Evolutionary conservation across 2,329 filamentous ascomycete genomes (phyloP).

Genomic region (Sporothrix globosa): DNA sequence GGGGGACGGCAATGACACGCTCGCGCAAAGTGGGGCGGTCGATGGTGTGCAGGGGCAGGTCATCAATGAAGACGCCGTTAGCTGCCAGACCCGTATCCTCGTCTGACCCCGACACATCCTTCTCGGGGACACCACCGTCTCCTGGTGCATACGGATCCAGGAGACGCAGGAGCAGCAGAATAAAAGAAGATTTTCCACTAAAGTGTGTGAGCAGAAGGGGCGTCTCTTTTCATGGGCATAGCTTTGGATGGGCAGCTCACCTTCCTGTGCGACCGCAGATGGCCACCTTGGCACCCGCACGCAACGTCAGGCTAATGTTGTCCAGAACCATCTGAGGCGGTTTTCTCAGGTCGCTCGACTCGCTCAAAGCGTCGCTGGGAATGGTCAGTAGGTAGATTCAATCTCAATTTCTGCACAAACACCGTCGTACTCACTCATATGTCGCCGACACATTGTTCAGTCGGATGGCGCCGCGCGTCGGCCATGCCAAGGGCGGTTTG

Average conservation of each 20-base stretch:
- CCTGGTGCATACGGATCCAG: slow-evolving; percentile 44
- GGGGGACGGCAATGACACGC: slow-evolving; percentile 56
- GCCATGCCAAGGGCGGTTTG: slow-evolving; percentile 39
- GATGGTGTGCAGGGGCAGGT: slow-evolving; percentile 44
- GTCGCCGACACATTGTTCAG: slow-evolving; percentile 39
- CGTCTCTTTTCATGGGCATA: neutral
- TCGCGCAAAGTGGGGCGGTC: slow-evolving; percentile 50
- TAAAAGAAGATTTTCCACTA: slow-evolving; percentile 50
- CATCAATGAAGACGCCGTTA: slow-evolving; percentile 50
- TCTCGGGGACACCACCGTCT: neutral
- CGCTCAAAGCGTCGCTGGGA: neutral
- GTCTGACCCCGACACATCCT: neutral
- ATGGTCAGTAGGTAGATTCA: neutral
- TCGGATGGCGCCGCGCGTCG: slow-evolving; percentile 38
- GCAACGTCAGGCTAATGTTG: slow-evolving; percentile 41
- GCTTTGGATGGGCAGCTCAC: neutral
- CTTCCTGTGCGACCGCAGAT: slow-evolving; percentile 51
- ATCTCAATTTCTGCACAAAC: neutral
- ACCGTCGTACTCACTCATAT: slow-evolving; percentile 35
- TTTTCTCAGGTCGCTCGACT: slow-evolving; percentile 9
- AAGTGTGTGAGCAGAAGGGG: neutral
- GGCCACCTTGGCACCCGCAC: slow-evolving; percentile 45
- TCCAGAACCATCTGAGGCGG: slow-evolving; percentile 38
- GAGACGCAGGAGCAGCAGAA: slow-evolving; percentile 48
- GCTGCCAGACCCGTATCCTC: slow-evolving; percentile 7